Percentiles rank a stretch among this genome's conserved stretches.
These are phyloP conservation scores for Cryptosporidium sp. DNA, from an alignment of 169 alveolate genomes.

Conservation along the genomic window DNA sequence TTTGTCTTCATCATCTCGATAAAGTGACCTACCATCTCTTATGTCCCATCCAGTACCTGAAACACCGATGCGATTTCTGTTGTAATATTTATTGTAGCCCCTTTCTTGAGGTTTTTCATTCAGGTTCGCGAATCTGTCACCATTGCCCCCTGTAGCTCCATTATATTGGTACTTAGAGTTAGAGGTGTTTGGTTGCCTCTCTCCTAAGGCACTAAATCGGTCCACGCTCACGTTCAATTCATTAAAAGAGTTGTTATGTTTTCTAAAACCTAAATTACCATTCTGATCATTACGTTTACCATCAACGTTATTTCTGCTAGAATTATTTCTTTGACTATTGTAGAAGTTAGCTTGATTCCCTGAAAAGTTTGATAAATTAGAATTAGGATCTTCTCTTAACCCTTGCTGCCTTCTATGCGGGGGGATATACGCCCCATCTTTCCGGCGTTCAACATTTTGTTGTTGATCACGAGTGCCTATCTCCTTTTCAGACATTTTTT, in stretches of 20 bases:
- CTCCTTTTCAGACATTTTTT: constrained; percentile 70
- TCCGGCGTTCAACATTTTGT: constrained; percentile 55
- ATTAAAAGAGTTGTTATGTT: constrained; percentile 9
- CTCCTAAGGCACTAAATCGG: constrained; percentile 67
- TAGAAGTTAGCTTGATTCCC: constrained; percentile 20
- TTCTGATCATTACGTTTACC: constrained; percentile 29
- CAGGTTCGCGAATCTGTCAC: constrained; percentile 29
- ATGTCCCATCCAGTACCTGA: constrained; percentile 83
- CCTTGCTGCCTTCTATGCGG: constrained; percentile 70
- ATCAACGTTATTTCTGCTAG: constrained; percentile 2
- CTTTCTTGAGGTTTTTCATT: constrained; percentile 48
- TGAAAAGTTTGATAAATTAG: background rate
- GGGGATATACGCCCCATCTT: constrained; percentile 67
- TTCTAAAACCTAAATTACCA: constrained; percentile 22
- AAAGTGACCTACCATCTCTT: constrained; percentile 84
- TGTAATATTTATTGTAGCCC: constrained; percentile 22
- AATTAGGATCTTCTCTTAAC: constrained; percentile 51
- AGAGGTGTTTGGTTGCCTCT: constrained; percentile 7
- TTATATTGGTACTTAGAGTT: constrained; percentile 41
- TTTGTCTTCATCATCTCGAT: constrained; percentile 85
- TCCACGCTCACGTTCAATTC: constrained; percentile 6
- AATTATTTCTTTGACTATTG: constrained; percentile 19
- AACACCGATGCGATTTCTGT: constrained; percentile 20
- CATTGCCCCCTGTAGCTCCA: background rate
- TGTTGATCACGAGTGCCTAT: constrained; percentile 47